Evolutionary conservation across 2,329 filamentous ascomycete species (phyloP).

Genomic region (Colletotrichum cordylinicola): DNA sequence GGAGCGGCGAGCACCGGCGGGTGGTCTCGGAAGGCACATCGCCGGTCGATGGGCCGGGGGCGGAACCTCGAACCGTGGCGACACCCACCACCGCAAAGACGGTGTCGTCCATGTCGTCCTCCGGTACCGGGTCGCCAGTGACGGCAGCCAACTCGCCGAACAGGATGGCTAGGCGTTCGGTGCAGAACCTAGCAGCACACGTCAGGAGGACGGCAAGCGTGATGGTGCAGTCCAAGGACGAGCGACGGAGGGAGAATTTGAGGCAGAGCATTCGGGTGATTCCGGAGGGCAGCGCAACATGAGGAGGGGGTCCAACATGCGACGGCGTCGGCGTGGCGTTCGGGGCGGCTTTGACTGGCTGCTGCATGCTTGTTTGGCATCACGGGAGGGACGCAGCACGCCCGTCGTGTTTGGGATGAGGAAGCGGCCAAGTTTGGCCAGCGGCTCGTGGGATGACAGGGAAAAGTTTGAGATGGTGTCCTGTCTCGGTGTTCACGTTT

Average conservation of each 20-base stretch:
- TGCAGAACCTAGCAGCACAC: slow-evolving; percentile 20
- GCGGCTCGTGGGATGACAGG: not conserved
- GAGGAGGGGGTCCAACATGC: not conserved
- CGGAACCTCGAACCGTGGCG: not conserved
- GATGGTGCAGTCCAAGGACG: slow-evolving; percentile 27
- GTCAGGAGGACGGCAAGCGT: slow-evolving; percentile 18
- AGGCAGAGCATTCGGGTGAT: slow-evolving; percentile 42
- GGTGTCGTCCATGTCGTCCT: not conserved
- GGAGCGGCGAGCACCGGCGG: slow-evolving; percentile 20
- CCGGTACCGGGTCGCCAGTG: not conserved
- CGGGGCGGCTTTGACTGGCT: not conserved
- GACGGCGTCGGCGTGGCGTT: not conserved
- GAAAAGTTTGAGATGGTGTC: not conserved
- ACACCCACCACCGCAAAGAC: not conserved
- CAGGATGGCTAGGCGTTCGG: not conserved
- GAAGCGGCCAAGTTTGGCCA: not conserved
- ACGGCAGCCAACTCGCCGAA: not conserved
- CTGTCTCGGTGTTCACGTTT: not conserved
- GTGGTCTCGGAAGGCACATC: not conserved
- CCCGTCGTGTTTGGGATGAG: not conserved
- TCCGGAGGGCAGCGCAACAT: slow-evolving; percentile 22
- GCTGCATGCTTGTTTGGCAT: not conserved
- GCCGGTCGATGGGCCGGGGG: not conserved
- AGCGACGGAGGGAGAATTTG: slow-evolving; percentile 39
- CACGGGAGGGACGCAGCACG: not conserved